Evolutionary conservation across 2,329 filamentous ascomycete genomes (phyloP).

Genomic region (Microdochium nivale): DNA sequence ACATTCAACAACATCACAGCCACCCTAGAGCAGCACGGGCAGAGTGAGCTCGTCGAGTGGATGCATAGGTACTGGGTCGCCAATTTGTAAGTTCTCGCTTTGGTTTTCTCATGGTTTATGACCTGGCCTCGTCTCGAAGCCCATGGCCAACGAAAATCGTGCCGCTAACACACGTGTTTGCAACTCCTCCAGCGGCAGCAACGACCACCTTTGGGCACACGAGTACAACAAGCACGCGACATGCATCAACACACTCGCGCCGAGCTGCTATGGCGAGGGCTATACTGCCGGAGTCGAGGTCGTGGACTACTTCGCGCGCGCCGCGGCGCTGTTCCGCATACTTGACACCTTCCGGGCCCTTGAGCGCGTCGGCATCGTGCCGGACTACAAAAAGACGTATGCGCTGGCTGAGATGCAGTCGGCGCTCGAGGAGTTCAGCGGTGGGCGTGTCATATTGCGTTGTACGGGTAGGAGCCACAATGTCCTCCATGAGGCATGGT

Average conservation of each 20-base stretch:
- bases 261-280: slow-evolving; percentile 53
- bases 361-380: slow-evolving; percentile 25
- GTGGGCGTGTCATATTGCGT: slow-evolving; percentile 33
- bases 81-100: slow-evolving; percentile 19
- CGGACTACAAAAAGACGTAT: slow-evolving; percentile 25
- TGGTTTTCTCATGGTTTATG: neutral
- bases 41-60: slow-evolving; percentile 25
- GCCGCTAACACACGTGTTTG: no score
- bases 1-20: slow-evolving; percentile 31
- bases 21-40: slow-evolving; percentile 29
- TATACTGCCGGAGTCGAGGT: slow-evolving; percentile 31
- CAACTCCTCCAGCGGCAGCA: slow-evolving; percentile 20
- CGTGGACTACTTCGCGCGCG: slow-evolving; percentile 35
- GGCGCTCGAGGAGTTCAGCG: slow-evolving; percentile 34
- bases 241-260: slow-evolving; percentile 61
- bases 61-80: slow-evolving; percentile 37
- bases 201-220: slow-evolving; percentile 53
- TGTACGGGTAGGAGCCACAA: slow-evolving; percentile 27
- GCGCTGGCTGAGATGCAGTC: slow-evolving; percentile 30
- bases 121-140: neutral
- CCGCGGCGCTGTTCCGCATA: slow-evolving; percentile 29
- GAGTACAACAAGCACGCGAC: slow-evolving; percentile 68
- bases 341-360: slow-evolving; percentile 34
- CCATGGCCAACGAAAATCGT: no score
- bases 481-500: slow-evolving; percentile 43